These are phyloP conservation scores for Lignosus rhinocerotis DNA, from an alignment of 1,284 basidiomycete genomes.

Conservation along the genomic window DNA sequence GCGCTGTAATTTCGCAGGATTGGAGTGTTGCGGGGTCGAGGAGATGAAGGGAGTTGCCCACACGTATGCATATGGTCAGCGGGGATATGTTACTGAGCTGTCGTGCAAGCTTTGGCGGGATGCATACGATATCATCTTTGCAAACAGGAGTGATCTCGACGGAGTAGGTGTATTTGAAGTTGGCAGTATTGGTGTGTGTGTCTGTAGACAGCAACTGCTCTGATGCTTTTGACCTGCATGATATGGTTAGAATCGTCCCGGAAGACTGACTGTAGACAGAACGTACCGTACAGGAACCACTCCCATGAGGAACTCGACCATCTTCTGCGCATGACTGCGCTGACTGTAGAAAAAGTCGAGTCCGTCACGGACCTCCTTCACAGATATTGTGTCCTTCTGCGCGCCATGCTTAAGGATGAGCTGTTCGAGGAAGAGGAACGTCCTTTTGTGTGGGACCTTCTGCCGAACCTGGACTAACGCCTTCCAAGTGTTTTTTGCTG, in stretches of 20 bases:
- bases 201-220: slow-evolving; percentile 94
- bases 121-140: slow-evolving; percentile 95
- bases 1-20: slow-evolving; percentile 76
- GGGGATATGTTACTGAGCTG: slow-evolving; percentile 87
- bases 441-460: slow-evolving; percentile 97
- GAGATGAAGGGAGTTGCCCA: slow-evolving; percentile 91
- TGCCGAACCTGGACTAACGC: slow-evolving; percentile 97
- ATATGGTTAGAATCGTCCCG: not conserved
- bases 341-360: slow-evolving; percentile 96
- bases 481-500: slow-evolving; percentile 99
- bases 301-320: slow-evolving; percentile 92
- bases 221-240: slow-evolving; percentile 78
- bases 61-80: slow-evolving; percentile 84
- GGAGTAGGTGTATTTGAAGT: slow-evolving; percentile 98
- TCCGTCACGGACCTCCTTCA: slow-evolving; percentile 93
- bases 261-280: not conserved
- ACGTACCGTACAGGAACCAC: slow-evolving; percentile 86
- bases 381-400: slow-evolving; percentile 93
- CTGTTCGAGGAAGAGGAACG: slow-evolving; percentile 97
- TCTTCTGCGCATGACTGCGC: slow-evolving; percentile 91
- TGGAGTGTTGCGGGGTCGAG: slow-evolving; percentile 90
- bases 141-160: slow-evolving; percentile 97
- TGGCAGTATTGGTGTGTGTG: slow-evolving; percentile 90
- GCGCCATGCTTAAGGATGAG: slow-evolving; percentile 96
- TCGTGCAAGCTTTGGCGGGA: slow-evolving; percentile 83